Conservation (phyloP, 2,329 filamentous ascomycete genomes). For the Zymoseptoria ardabiliae region DNA sequence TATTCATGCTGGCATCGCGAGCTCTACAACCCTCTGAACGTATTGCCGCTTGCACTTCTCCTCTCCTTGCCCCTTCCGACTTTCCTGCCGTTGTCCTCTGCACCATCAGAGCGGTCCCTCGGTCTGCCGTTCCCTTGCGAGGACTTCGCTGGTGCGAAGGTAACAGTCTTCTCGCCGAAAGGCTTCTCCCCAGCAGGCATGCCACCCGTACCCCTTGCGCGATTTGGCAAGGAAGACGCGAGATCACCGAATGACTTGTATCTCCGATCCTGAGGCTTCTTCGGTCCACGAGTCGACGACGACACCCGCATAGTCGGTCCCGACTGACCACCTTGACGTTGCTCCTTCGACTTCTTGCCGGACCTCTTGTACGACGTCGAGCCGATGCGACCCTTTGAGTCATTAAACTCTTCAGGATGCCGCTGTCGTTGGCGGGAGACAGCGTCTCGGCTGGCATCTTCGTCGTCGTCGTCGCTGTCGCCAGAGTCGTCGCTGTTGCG, state of each 20-base stretch:
- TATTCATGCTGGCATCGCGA: too few relatives aligned
- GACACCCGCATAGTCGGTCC: constrained; percentile 51
- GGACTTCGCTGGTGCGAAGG: constrained; percentile 59
- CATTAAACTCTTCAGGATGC: constrained; percentile 29
- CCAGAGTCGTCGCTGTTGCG: constrained; percentile 28
- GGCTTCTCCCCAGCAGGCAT: constrained; percentile 23
- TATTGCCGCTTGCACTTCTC: constrained; percentile 69
- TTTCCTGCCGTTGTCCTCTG: constrained; percentile 26
- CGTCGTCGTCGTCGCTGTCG: constrained; percentile 37
- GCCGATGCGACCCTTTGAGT: constrained; percentile 50
- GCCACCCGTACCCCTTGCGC: constrained; percentile 18
- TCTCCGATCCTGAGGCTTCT: constrained; percentile 34
- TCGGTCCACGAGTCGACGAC: constrained; percentile 36
- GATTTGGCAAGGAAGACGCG: constrained; percentile 35
- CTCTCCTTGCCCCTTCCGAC: constrained; percentile 39
- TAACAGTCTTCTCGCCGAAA: constrained; percentile 55
- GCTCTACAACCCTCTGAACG: constrained; percentile 57
- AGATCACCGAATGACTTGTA: constrained; percentile 53
- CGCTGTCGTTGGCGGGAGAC: constrained; percentile 36
- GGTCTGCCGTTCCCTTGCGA: constrained; percentile 28
- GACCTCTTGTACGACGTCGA: constrained; percentile 58
- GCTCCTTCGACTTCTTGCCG: constrained; percentile 37
- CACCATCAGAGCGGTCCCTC: constrained; percentile 19
- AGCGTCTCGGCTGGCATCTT: constrained; percentile 21
- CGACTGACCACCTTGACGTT: constrained; percentile 19